Evolutionary conservation across 2,329 filamentous ascomycete species (phyloP), one percentile per base, ranked within the genome.

Genomic region (Emydomyces testavorans): DNA sequence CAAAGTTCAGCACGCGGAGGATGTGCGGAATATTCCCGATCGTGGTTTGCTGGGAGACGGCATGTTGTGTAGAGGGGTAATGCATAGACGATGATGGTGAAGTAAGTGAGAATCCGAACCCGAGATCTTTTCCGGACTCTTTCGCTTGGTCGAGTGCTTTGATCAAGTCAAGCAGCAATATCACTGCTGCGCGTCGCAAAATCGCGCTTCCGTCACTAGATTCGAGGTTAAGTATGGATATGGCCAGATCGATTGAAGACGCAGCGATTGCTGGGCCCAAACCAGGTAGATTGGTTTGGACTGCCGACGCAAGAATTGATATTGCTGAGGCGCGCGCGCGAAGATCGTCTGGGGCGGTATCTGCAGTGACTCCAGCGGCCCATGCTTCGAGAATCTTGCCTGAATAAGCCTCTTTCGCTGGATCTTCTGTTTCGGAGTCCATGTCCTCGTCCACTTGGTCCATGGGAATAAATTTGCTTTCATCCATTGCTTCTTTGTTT

Each of bases 311-410:
- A 3, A 70, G 59, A 24, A 70, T 65, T 2, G 67, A 70, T 2
- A 70, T 56, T 11, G 67, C 67, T 1, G 67, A 70, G n/a, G 67
- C 59, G 3, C 67, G 62, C 1, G 63, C 56, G 10, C 67, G 67
- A 1, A 70, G 58, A 48, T 70, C 67, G 46, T 70, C 67, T n/a
- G 66, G 66, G 20, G 66, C 60, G 18, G 60, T 55, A 42, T 69
- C 65, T 6, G 58, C 53, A 1, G 58, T 50, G 2, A 65, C 59
- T 15, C 66, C 66, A 2, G 63, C 60, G 3, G 63, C 65, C 66
- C 66, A 69, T 21, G 65, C 62, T n/a, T 63, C 55, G 11, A 69
- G 51, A 6, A 69, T 64, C 34, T 63, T 66, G 2, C 60, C 60
- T 1, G 64, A 59, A 34, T 62, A 54, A 1, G 57, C 58, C 13